A percentile compares a stretch with the other conserved stretches of the same genome.
These are phyloP conservation scores for Picea sitchensis DNA, from an alignment of 75 land plant genomes.

Conservation along the genomic window DNA sequence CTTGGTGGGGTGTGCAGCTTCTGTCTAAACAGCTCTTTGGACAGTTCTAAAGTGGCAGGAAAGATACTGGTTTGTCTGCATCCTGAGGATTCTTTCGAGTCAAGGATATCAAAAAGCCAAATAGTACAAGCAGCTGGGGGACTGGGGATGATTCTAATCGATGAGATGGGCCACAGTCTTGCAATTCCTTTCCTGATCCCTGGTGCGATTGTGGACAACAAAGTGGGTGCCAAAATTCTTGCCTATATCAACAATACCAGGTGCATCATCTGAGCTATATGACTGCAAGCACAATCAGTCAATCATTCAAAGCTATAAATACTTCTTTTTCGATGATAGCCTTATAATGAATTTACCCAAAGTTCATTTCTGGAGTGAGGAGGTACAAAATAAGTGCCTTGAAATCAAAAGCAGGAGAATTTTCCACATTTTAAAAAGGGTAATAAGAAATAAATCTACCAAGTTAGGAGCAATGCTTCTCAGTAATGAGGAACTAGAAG, in stretches of 20 bases:
- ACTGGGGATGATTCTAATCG: constrained; percentile 67
- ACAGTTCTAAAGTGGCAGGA: constrained; percentile 51
- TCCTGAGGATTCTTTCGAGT: constrained; percentile 35
- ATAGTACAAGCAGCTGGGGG: constrained; percentile 78
- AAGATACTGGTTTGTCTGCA: constrained; percentile 66
- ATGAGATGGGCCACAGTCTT: constrained; percentile 45
- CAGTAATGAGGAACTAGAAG: neutral
- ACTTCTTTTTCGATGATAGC: neutral
- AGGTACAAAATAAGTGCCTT: too few species aligned
- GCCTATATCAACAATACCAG: constrained; percentile 64
- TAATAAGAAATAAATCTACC: too few species aligned
- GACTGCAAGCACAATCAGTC: neutral
- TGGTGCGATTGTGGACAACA: constrained; percentile 51
- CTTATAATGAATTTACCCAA: too few species aligned
- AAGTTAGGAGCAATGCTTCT: neutral
- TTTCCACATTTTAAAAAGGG: neutral
- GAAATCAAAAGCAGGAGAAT: neutral
- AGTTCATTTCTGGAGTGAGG: neutral
- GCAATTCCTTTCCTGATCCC: constrained; percentile 54
- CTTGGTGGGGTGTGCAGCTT: constrained; percentile 26
- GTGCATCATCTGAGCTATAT: constrained; percentile 20
- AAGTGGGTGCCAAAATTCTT: constrained; percentile 42
- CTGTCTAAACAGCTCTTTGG: constrained; percentile 65
- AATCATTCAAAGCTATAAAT: constrained; percentile 1
- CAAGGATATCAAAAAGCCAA: constrained; percentile 45